Evolutionary conservation across 2,329 filamentous ascomycete genomes (phyloP), one percentile per base, ranked within the genome.

Genomic region (Trichoderma gracile): DNA sequence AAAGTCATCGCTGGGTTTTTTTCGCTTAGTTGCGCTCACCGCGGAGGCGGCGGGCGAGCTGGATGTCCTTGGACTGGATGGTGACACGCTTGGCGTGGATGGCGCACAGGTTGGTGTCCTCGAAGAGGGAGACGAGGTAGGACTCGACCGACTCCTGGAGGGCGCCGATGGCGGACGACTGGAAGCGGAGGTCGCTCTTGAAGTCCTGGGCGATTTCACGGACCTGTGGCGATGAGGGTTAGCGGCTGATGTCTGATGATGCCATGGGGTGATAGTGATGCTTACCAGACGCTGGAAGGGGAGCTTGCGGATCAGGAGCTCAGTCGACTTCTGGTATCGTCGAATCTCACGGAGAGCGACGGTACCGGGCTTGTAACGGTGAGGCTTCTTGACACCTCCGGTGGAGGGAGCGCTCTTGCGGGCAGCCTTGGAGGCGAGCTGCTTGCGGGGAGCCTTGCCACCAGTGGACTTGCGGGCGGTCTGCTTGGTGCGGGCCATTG

Each of bases 41-140:
- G 75, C 95, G 92, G 77, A 99, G 92, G 76, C 95, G 91, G 73
- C 95, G 91, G 75, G 94, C 93, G 57, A 98, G 88, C 83, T 98
- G 94, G 78, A 98, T 97, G 75, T 97, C 94, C 86, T 97, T 97
- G 71, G 89, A 89, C 81, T 94, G 94, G 81, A 98, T 98, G 76
- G 94, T 98, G 77, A 98, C 95, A 84, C 95, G 93, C 89, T 98
- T 98, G 82, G 95, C 94, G 83, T 98, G 95, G 80, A 98, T 97
- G 76, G 95, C 94, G 83, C 94, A 98, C 60, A 97, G 84, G 85
- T 98, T 98, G 82, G 94, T 97, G 78, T 98, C 94, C 82, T 98
- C 93, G 74, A 98, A 98, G 70, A 98, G 89, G 50, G 93, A 96
- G 81, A 98, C 93, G 75, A 99, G 90, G 83, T 97, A 98, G 2